Evolutionary conservation across 2,329 filamentous ascomycete species (phyloP), one percentile per base, ranked within the genome.

Genomic region (Paraconiothyrium brasiliense): DNA sequence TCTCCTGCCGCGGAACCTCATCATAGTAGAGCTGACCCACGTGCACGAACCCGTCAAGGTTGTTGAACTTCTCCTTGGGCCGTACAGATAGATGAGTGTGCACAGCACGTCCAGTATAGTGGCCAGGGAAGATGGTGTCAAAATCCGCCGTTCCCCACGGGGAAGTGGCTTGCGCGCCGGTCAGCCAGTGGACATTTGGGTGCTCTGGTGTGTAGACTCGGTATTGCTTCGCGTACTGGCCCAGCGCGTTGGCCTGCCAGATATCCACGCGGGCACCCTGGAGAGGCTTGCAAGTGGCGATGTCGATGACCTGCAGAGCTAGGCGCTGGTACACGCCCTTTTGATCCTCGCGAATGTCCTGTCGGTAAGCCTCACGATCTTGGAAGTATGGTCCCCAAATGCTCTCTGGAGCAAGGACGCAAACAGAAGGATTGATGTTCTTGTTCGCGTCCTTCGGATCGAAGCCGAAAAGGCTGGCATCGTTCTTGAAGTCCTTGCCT

Each of bases 241-340:
- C 76, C 14, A 66, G 62, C 6, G 66, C 67, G 66, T 78, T 76
- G 48, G 80, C 80, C 81, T 73, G 60, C 84, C 84, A 86, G 62
- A 84, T 80, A 63, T 86, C 84, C 13, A 85, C 67, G 50, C 78
- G 82, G 6, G 80, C 76, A 51, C 82, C 72, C 4, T 79, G 71
- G 2, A 85, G 77, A 4, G 81, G 80, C 64, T 82, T 71, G 73
- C 84, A 86, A 1, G 83, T 85, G 24, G 76, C 69, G 24, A 84
- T 76, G 60, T 86, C 83, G 48, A 85, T 77, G 43, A 85, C 74
- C 68, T 85, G 84, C 60, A 83, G 75, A 65, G 84, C 83, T 14
- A 85, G 70, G 8, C 79, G 77, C 56, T 85, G 71, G 54, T 79
- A 76, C 43, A 86, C 72, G 44, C 84, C 84, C 1, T 62, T 54